phyloP scores from a whole-genome alignment of 768 basidiomycete species.

The Tulasnella sp. region DNA sequence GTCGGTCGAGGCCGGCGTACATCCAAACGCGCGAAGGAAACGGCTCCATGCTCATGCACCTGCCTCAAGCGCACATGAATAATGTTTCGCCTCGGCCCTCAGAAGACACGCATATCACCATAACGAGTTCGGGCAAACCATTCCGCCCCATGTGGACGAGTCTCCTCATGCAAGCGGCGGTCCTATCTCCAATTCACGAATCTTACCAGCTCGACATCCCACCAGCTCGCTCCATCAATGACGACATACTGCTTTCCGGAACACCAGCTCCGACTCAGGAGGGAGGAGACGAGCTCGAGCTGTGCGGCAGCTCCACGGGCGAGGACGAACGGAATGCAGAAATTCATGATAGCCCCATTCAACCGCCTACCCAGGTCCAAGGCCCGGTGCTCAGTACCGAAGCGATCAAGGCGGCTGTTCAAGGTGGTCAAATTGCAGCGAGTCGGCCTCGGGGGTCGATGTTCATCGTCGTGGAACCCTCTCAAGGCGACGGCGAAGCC shows the following conservation, averaged over 20 bases:
- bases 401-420: not conserved
- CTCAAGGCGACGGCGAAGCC: not conserved
- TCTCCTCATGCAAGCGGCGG: conserved; percentile 19
- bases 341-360: conserved; percentile 56
- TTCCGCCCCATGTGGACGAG: conserved; percentile 5
- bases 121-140: not conserved
- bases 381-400: not conserved
- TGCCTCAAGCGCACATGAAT: conserved; percentile 51
- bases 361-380: conserved; percentile 18
- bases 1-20: not conserved
- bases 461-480: not conserved
- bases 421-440: not conserved
- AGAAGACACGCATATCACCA: conserved; percentile 20
- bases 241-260: not conserved
- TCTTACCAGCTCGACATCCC: conserved; percentile 43
- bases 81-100: not conserved
- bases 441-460: not conserved
- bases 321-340: conserved; percentile 37
- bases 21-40: not conserved
- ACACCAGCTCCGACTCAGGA: conserved; percentile 32
- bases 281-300: conserved; percentile 36
- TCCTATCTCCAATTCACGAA: conserved; percentile 19
- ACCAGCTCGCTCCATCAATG: conserved; percentile 51
- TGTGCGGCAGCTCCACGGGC: conserved; percentile 16
- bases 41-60: conserved; percentile 37